Evolutionary conservation across 805 yeast genomes (phyloP), one percentile per base, ranked within the genome.

Genomic region (Cyberlindnera bimundalis): DNA sequence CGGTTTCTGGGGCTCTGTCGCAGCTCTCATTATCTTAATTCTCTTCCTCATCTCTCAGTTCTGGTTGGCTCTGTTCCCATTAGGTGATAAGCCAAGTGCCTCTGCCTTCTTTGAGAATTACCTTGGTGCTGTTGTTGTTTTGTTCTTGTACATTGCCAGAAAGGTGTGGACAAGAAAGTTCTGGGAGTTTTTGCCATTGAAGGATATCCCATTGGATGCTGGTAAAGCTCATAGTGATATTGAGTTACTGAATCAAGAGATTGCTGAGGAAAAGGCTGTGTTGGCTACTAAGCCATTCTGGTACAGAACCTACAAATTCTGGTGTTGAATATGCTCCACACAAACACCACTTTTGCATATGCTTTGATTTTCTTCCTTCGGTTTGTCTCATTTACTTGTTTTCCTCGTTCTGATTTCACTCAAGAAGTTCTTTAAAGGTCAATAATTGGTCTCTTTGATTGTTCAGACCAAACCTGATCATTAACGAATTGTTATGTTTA

Each of bases 201-300:
- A 59, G 32, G 74, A 76, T 25, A 73, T 81, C 51, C 84, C 79
- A 50, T 57, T 81, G 30, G 82, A 76, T 53, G 67, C 77, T 35
- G 89, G 89, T 39, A 74, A 84, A 59, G 71, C 83, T 48, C 77
- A 74, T 32, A 50, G 73, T 18, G 85, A 81, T 53, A 50, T 78
- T 45, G 84, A 79, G 27, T 60, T 74, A 35, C 56, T 80, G 41
- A 68, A 64, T 48, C 80, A 73, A 55, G 83, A 79, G 56, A 59
- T 79, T 38, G 71, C 68, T 7, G 84, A 77, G 59, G 84, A 81
- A 58, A 71, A 61, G 55, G 80, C 68, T 5, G 66, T 55, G 45
- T 53, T 80, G 47, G 68, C 66, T 15, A 42, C 71, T 25, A 71
- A 64, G 53, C 76, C 76, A 40, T 53, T 65, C 47, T 71, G 62